phyloP scores from a whole-genome alignment of 306 rosid species.

The Quercus alba region DNA sequence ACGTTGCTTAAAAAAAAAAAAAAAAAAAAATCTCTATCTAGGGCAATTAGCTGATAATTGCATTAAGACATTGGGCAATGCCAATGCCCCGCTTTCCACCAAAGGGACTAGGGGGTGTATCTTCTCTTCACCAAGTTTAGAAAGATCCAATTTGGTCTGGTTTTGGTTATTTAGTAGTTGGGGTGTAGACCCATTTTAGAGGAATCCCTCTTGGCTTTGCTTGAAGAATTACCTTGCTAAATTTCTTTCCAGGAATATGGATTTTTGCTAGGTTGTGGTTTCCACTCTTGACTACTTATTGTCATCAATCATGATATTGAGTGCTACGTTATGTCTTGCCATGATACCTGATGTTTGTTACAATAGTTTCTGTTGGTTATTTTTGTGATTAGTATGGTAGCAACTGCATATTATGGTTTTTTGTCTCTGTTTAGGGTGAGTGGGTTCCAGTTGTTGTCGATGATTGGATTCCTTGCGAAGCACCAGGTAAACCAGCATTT shows the following conservation, averaged over 20 bases:
- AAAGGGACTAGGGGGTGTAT: not conserved
- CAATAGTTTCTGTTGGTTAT: not conserved
- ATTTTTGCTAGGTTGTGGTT: not conserved
- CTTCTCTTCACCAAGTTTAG: not conserved
- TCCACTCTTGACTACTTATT: not conserved
- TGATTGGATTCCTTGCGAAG: constrained; percentile 98
- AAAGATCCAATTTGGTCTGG: no score
- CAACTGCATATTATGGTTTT: constrained; percentile 16
- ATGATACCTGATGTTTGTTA: not conserved
- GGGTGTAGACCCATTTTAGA: not conserved
- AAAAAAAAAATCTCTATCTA: not conserved
- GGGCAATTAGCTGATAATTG: not conserved
- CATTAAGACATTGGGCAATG: not conserved
- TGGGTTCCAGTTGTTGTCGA: constrained; percentile 99
- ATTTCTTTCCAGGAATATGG: not conserved
- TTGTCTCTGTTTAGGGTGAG: constrained; percentile 67
- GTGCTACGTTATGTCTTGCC: not conserved
- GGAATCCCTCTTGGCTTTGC: not conserved
- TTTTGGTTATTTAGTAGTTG: not conserved
- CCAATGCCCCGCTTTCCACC: not conserved
- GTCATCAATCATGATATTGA: not conserved
- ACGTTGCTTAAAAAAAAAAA: no score
- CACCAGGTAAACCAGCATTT: constrained; percentile 94
- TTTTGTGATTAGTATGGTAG: constrained; percentile 4
- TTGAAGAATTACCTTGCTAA: not conserved